Evolutionary conservation across 352 stramenopile species (phyloP).

Genomic region (Globisporangium alternatum): DNA sequence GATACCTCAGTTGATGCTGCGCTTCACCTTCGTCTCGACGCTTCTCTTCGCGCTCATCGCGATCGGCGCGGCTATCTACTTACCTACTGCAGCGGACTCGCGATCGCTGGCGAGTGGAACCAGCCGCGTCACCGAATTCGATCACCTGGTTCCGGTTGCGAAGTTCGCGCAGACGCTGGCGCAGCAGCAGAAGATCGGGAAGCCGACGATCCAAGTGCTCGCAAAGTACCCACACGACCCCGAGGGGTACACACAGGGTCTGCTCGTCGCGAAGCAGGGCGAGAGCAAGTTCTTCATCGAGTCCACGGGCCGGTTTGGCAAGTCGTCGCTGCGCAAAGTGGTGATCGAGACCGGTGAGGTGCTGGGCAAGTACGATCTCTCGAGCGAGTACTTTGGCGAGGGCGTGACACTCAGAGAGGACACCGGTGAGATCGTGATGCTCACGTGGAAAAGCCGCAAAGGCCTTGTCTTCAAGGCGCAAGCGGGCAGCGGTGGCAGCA

Average conservation of each 20-base stretch:
- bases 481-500: conserved; percentile 16
- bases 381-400: conserved; percentile 85
- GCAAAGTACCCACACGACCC: conserved; percentile 77
- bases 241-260: conserved; percentile 85
- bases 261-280: conserved; percentile 53
- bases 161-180: conserved; percentile 18
- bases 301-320: conserved; percentile 87
- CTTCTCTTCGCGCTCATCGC: conserved; percentile 28
- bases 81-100: neutral
- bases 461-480: conserved; percentile 76
- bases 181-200: neutral
- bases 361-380: conserved; percentile 55
- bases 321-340: conserved; percentile 86
- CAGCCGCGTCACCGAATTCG: neutral
- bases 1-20: conserved; percentile 33
- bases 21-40: conserved; percentile 24
- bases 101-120: neutral
- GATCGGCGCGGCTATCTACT: conserved; percentile 17
- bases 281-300: conserved; percentile 87
- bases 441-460: conserved; percentile 88
- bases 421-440: conserved; percentile 78
- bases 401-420: conserved; percentile 75
- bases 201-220: conserved; percentile 54
- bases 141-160: conserved; percentile 10
- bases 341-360: conserved; percentile 85